Evolutionary conservation across 345 rosid species (phyloP), one percentile per base, ranked within the genome.

Genomic region (Sisymbrium altissimum): DNA sequence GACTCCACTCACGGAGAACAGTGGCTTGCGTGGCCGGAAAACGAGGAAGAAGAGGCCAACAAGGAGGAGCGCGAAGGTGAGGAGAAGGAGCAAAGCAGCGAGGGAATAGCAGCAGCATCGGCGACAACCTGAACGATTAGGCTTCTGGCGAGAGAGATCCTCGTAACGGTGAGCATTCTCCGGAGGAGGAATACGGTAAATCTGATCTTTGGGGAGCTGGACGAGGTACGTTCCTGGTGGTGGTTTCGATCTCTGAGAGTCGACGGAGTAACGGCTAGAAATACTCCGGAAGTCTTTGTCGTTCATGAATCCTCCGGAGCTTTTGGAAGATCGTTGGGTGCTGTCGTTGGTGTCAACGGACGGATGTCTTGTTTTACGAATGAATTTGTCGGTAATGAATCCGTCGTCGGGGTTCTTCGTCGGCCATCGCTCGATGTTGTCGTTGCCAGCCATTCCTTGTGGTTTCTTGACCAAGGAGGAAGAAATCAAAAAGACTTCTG

Each of bases 161-260:
- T 83, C 79, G 78, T 61, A 84, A 33, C 86, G 93, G 46, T 63
- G 75, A 62, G 85, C 83, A 49, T 84, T 84, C 27, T 71, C 82
- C 9, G 85, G 85, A 1, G 91, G 90, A 5, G 96, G 97, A 6
- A 88, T 15, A 0, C 86, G 84, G 68, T 83, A 89, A 48, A 92
- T 76, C 71, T 82, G 85, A n/a, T 89, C 84, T 73, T 79, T 86
- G 6, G 90, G 93, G 77, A 88, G 57, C 23, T 74, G 81, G 18
- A 85, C 48, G 1, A 75, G 64, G 83, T 86, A 85, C 15, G 88
- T 89, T 5, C 85, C 89, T 0, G 83, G 59, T 9, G 65, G 73
- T 29, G 78, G 73, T 9, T 35, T 77, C 1, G 72, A 45, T 64
- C 36, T 63, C 12, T 64, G 75, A 23, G 66, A 76, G 3, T 70